Evolutionary conservation across 2,329 filamentous ascomycete species (phyloP), one percentile per base, ranked within the genome.

Genomic region (Seiridium cupressi): DNA sequence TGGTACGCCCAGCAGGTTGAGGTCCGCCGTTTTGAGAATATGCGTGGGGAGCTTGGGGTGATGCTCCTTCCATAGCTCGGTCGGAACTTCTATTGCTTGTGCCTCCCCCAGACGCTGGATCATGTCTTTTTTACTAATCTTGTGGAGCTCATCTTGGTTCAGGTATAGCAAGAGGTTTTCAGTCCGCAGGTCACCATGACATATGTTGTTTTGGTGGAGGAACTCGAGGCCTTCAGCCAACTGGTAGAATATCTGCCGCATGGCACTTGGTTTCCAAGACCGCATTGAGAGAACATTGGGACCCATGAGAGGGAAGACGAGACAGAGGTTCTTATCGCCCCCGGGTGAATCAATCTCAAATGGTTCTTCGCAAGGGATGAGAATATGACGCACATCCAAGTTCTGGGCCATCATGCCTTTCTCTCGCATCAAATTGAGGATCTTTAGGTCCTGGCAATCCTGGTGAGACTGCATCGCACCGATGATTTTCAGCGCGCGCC

Each of bases 141-240:
- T 36, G 8, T 58, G 32, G 13, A 61, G 40, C 9, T 53, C 49
- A 18, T 53, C 35, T 32, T 53, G 42, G 35, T 48, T 32, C n/a
- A 61, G 3, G 48, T 49, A 44, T 32, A 61, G 48, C 10, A 61
- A 42, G 9, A 61, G 44, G 18, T 58, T 61, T 34, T 36, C 18
- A 7, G 40, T 51, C 18, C 48, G 32, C 40, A 58, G 58, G 18
- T 61, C 59, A 35, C 55, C 59, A 32, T 61, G 59, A 42, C 59
- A 61, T 11, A 61, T 55, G n/a, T 47, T 44, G 18, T 44, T 10
- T 6, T 34, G 26, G 18, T 57, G 55, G 0, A 53, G 49, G 5
- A 53, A 53, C 9, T 53, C 32, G 1, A 53, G 49, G 9, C 53
- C 36, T 26, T 34, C 32, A 2, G 31, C 55, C 4, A 42, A n/a